Conservation (phyloP, 164 flowering plant genomes). For the Magnolia kwangsiensis region DNA sequence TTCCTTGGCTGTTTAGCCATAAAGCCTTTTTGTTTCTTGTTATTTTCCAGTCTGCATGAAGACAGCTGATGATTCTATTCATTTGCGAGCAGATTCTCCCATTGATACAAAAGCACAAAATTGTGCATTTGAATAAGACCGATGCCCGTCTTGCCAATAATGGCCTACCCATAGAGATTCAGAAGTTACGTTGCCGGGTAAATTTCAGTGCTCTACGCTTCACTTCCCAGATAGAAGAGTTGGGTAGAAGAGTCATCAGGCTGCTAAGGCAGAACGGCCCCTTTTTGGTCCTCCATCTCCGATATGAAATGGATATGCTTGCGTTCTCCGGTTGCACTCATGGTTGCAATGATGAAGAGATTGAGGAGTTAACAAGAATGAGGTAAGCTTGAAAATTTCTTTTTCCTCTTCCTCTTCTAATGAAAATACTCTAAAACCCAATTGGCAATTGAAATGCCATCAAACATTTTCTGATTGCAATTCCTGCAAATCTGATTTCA, state of each 20-base stretch:
- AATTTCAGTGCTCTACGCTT: constrained; percentile 74
- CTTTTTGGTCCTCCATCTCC: constrained; percentile 85
- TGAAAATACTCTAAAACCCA: neutral
- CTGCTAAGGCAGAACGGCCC: constrained; percentile 74
- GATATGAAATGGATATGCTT: constrained; percentile 98
- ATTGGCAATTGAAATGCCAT: neutral
- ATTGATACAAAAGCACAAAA: constrained; percentile 68
- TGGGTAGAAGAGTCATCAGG: constrained; percentile 71
- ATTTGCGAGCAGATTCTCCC: constrained; percentile 70
- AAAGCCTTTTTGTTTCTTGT: neutral
- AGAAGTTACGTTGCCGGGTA: constrained; percentile 86
- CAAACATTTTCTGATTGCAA: neutral
- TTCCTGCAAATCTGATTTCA: constrained; percentile 13
- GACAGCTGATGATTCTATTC: constrained; percentile 1
- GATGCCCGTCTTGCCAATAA: constrained; percentile 90
- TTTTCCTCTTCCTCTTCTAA: too few relatives aligned
- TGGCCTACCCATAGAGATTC: constrained; percentile 68
- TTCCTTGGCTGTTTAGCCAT: neutral
- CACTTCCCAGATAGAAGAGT: constrained; percentile 81
- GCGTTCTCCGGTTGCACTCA: constrained; percentile 96
- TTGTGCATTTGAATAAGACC: constrained; percentile 79
- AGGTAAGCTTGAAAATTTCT: constrained; percentile 38
- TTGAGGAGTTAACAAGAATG: constrained; percentile 88
- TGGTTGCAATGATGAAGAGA: constrained; percentile 76
- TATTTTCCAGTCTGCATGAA: neutral